phyloP scores from a whole-genome alignment of 2,329 filamentous ascomycete genomes.

The Pezicula neosporulosa region DNA sequence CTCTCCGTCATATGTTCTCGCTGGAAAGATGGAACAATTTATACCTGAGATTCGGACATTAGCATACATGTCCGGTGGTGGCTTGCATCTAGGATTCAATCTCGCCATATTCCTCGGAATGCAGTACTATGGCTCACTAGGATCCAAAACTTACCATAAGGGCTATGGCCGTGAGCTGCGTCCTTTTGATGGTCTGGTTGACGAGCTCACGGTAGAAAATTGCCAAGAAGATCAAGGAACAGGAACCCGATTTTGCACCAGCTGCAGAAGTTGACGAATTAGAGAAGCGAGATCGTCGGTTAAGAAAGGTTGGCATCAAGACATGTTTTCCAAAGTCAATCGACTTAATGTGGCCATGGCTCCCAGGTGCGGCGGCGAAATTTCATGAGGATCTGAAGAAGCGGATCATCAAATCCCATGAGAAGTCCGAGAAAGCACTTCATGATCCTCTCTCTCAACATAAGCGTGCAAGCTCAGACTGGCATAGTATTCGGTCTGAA shows the following conservation, averaged over 20 bases:
- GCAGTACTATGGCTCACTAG: neutral
- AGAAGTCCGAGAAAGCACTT: neutral
- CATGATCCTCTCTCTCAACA: slow-evolving; percentile 1
- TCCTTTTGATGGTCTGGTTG: neutral
- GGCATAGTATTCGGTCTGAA: slow-evolving; percentile 1
- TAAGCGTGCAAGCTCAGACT: slow-evolving; percentile 1
- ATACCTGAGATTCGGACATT: neutral
- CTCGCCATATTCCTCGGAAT: neutral
- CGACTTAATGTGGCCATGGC: neutral
- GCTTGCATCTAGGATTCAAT: neutral
- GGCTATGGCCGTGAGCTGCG: neutral
- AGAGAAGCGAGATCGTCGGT: neutral
- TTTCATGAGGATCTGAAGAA: slow-evolving; percentile 1
- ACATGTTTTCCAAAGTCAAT: neutral
- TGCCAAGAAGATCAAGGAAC: neutral
- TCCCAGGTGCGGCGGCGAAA: neutral
- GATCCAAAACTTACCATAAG: neutral
- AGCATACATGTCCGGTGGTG: neutral
- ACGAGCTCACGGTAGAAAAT: neutral
- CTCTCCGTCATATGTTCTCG: neutral
- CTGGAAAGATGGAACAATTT: neutral
- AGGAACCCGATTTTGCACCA: neutral
- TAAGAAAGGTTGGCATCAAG: neutral
- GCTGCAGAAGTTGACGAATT: neutral
- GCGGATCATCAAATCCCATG: neutral